Percentiles rank a stretch among this genome's conserved stretches.
Conservation (phyloP, 345 rosid genomes). For the Eucalyptus curtisii region DNA sequence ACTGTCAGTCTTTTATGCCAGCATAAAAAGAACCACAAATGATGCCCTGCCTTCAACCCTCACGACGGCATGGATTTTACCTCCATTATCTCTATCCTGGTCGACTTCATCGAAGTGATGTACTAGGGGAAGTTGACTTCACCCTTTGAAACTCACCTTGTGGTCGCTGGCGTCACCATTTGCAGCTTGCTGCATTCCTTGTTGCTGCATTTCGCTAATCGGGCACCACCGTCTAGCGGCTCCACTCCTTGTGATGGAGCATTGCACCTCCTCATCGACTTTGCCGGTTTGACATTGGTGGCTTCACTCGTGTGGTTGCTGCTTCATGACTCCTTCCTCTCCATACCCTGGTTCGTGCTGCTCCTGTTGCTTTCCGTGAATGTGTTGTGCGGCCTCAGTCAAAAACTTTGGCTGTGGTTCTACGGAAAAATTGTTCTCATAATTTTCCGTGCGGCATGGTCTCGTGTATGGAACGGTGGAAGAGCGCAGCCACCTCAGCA, state of each 20-base stretch:
- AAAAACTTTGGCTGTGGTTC: background rate
- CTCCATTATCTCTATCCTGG: background rate
- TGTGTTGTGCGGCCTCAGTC: background rate
- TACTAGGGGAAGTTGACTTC: background rate
- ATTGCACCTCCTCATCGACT: background rate
- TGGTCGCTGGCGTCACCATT: background rate
- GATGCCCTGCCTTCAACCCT: accelerated
- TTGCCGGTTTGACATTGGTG: accelerated
- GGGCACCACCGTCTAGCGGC: background rate
- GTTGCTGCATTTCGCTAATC: background rate
- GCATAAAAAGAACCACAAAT: no score
- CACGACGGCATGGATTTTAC: background rate
- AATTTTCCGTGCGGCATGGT: background rate
- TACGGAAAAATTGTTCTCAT: background rate
- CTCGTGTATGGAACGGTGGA: background rate
- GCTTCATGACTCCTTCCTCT: background rate
- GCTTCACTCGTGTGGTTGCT: background rate
- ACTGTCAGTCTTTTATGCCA: no score
- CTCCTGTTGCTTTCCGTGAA: background rate
- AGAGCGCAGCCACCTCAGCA: background rate
- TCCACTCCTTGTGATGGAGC: background rate
- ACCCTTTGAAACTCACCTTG: background rate
- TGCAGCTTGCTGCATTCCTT: background rate
- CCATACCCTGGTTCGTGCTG: background rate
- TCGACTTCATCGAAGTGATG: background rate